These are phyloP conservation scores for Cucurbita moschata DNA, from an alignment of 306 rosid genomes.

Conservation along the genomic window DNA sequence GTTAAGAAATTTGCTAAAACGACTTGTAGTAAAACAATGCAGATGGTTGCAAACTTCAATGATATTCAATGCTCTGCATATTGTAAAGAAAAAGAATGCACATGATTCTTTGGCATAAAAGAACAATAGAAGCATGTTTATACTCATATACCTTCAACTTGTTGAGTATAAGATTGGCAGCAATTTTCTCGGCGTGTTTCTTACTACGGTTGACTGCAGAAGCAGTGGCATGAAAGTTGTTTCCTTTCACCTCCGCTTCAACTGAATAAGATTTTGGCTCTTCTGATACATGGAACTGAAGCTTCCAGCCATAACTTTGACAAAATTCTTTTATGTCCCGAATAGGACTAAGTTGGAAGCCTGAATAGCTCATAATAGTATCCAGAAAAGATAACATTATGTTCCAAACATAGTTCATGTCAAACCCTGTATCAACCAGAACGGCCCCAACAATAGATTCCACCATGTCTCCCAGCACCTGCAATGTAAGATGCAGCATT, in stretches of 20 bases:
- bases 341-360: slow-evolving; percentile 59
- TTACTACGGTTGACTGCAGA: slow-evolving; percentile 26
- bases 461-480: slow-evolving; percentile 85
- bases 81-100: background rate
- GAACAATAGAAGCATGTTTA: background rate
- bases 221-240: slow-evolving; percentile 25
- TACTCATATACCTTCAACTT: slow-evolving; percentile 41
- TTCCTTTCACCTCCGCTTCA: slow-evolving; percentile 33
- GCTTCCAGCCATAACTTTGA: slow-evolving; percentile 36
- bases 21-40: background rate
- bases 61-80: background rate
- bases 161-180: slow-evolving; percentile 31
- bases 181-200: slow-evolving; percentile 44
- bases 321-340: slow-evolving; percentile 76
- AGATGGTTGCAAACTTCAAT: background rate
- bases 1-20: background rate
- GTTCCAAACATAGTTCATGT: slow-evolving; percentile 54
- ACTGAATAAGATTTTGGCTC: slow-evolving; percentile 26
- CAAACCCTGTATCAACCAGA: slow-evolving; percentile 81
- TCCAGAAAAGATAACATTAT: slow-evolving; percentile 66
- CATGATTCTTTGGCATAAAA: background rate
- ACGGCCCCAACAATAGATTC: slow-evolving; percentile 88
- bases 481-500: background rate
- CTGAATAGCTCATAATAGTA: slow-evolving; percentile 55
- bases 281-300: slow-evolving; percentile 13